Evolutionary conservation across 805 yeast genomes (phyloP).

Genomic region (Blastobotrys terrestris): DNA sequence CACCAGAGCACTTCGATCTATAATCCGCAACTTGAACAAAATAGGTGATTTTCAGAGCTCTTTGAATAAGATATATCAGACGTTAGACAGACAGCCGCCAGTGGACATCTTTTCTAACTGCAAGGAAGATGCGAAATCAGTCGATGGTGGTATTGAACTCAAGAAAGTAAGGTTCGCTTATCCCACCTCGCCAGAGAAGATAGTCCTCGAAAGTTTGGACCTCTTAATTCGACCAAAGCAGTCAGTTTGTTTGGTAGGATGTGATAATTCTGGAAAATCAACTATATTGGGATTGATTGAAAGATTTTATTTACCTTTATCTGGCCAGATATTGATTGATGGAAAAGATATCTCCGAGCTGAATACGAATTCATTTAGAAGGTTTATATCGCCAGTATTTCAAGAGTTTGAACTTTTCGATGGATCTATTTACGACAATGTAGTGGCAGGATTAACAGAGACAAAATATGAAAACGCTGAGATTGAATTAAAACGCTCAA

Average conservation of each 20-base stretch:
- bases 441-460: conserved; percentile 40
- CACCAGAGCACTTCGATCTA: conserved; percentile 27
- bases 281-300: conserved; percentile 48
- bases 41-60: conserved; percentile 26
- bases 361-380: conserved; percentile 45
- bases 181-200: conserved; percentile 48
- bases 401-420: conserved; percentile 55
- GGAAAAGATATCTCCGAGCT: conserved; percentile 43
- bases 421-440: conserved; percentile 51
- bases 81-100: conserved; percentile 31
- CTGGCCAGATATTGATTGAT: conserved; percentile 47
- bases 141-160: conserved; percentile 50
- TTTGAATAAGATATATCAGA: conserved; percentile 28
- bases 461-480: conserved; percentile 36
- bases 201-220: conserved; percentile 46
- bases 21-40: neutral
- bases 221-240: conserved; percentile 44
- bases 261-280: conserved; percentile 58
- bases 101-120: conserved; percentile 29
- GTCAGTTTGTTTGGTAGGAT: conserved; percentile 62
- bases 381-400: conserved; percentile 52
- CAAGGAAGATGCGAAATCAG: conserved; percentile 27
- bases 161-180: conserved; percentile 57
- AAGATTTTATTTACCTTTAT: conserved; percentile 45
- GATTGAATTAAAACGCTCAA: conserved; percentile 11